Conservation (phyloP, 345 rosid genomes). For the Citrus medica region DNA sequence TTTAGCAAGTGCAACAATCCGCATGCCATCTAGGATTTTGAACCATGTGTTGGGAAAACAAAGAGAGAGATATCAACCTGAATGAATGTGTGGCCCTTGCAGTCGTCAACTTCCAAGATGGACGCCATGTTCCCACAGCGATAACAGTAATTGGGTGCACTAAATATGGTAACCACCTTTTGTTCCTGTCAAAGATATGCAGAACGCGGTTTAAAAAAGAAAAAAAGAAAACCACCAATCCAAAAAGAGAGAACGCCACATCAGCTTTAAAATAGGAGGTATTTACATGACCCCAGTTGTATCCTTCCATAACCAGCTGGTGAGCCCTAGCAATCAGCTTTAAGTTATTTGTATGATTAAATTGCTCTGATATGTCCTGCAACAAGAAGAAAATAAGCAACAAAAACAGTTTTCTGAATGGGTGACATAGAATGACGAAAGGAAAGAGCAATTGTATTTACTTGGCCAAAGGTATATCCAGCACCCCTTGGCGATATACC, state of each 20-base stretch:
- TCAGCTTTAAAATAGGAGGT: conserved; percentile 7
- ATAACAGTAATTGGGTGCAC: conserved; percentile 95
- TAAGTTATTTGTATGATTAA: conserved; percentile 82
- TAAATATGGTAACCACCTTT: conserved; percentile 94
- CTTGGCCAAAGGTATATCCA: conserved; percentile 96
- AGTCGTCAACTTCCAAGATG: conserved; percentile 89
- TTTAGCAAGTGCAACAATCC: not conserved
- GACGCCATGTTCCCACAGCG: conserved; percentile 99
- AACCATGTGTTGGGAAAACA: not conserved
- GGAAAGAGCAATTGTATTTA: conserved; percentile 18
- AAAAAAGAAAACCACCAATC: not conserved
- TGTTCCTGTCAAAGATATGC: conserved; percentile 57
- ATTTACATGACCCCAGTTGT: conserved; percentile 95
- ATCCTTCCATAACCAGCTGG: conserved; percentile 96
- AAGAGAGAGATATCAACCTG: conserved; percentile 49
- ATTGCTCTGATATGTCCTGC: conserved; percentile 96
- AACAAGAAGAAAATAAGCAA: conserved; percentile 13
- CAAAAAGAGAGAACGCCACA: not conserved
- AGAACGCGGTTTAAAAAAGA: not conserved
- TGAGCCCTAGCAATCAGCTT: conserved; percentile 95
- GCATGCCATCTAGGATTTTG: not conserved
- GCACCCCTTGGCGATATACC: conserved; percentile 98
- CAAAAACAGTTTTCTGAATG: not conserved
- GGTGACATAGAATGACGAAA: not conserved
- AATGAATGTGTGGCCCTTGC: conserved; percentile 90